Percentiles rank a stretch among this genome's conserved stretches.
These are phyloP conservation scores for Clavispora carvajalis DNA, from an alignment of 805 yeast genomes.

Conservation along the genomic window DNA sequence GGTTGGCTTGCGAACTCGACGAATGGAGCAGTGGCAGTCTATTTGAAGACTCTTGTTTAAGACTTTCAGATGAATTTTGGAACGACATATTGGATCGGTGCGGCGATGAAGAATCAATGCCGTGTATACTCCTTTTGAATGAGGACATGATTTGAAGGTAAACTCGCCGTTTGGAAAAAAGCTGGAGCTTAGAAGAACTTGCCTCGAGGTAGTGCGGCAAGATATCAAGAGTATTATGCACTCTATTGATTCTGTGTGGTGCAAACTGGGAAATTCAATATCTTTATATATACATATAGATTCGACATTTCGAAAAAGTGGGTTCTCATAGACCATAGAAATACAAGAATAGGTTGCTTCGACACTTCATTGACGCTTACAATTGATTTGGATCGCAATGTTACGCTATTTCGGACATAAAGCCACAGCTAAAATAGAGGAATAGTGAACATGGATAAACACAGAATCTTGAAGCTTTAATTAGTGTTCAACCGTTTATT, in stretches of 20 bases:
- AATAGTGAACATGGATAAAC: too few relatives aligned
- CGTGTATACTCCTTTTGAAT: background rate
- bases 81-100: background rate
- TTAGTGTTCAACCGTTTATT: too few relatives aligned
- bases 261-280: too few relatives aligned
- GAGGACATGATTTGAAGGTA: background rate
- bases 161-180: background rate
- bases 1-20: constrained; percentile 1
- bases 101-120: background rate
- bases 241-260: background rate
- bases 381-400: too few relatives aligned
- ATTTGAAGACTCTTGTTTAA: background rate
- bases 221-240: background rate
- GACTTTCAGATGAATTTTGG: background rate
- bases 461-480: too few relatives aligned
- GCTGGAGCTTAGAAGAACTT: background rate
- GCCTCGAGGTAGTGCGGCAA: background rate
- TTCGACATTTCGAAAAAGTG: too few relatives aligned
- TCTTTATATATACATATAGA: too few relatives aligned
- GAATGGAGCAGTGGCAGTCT: background rate
- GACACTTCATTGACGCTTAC: too few relatives aligned
- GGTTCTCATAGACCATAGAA: too few relatives aligned
- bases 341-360: too few relatives aligned
- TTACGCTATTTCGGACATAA: too few relatives aligned
- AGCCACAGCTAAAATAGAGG: too few relatives aligned